Evolutionary conservation across 768 basidiomycete species (phyloP).

Genomic region (Rhizopogon vinicolor): DNA sequence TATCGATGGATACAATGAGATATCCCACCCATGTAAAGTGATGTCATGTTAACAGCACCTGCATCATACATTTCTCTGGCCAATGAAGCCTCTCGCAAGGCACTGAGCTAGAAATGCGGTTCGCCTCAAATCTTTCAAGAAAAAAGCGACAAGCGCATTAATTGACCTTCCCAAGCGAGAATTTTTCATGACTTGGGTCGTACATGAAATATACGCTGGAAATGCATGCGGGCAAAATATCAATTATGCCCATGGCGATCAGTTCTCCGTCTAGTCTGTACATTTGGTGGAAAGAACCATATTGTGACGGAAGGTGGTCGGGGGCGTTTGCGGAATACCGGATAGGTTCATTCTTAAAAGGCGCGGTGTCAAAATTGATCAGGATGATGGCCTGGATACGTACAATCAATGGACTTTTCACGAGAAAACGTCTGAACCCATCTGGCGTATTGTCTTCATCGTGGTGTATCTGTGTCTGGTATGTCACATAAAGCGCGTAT

Average conservation of each 20-base stretch:
- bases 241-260: slow-evolving; percentile 83
- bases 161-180: slow-evolving; percentile 73
- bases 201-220: slow-evolving; percentile 91
- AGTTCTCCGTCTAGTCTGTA: slow-evolving; percentile 80
- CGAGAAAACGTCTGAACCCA: slow-evolving; percentile 72
- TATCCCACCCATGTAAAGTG: slow-evolving; percentile 80
- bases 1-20: background rate
- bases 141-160: background rate
- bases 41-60: slow-evolving; percentile 58
- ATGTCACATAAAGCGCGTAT: slow-evolving; percentile 68
- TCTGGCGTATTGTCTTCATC: slow-evolving; percentile 48
- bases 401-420: slow-evolving; percentile 72
- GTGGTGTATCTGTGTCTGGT: slow-evolving; percentile 76
- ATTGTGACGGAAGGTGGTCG: slow-evolving; percentile 61
- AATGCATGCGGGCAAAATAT: slow-evolving; percentile 84
- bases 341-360: slow-evolving; percentile 51
- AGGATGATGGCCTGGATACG: slow-evolving; percentile 14
- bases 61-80: slow-evolving; percentile 69
- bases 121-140: background rate
- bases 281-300: slow-evolving; percentile 91
- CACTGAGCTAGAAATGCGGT: slow-evolving; percentile 59
- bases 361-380: background rate
- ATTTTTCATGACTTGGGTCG: slow-evolving; percentile 60
- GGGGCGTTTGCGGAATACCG: slow-evolving; percentile 48
- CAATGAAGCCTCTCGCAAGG: slow-evolving; percentile 74